phyloP scores from a whole-genome alignment of 257 asterid genomes.

The Solanum chiquidenum region DNA sequence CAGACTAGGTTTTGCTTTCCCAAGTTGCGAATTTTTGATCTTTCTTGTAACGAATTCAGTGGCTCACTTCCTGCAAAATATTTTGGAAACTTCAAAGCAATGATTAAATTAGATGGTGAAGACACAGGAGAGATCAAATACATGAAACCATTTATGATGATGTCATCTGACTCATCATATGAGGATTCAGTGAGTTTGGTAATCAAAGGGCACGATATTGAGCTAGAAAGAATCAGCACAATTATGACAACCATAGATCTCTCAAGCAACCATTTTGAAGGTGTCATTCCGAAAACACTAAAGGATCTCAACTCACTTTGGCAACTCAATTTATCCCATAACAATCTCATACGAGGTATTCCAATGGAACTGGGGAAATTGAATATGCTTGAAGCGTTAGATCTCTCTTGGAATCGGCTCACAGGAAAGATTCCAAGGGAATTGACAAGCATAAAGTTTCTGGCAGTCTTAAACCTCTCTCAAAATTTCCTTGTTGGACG shows the following conservation, averaged over 20 bases:
- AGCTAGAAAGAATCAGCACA: background rate
- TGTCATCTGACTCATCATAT: background rate
- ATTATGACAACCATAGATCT: too few species aligned
- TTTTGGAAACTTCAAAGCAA: background rate
- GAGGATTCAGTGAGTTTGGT: background rate
- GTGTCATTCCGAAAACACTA: background rate
- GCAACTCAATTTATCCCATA: background rate
- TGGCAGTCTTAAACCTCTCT: background rate
- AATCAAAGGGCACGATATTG: background rate
- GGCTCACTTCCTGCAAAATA: background rate
- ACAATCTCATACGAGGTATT: background rate
- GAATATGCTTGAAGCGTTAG: background rate
- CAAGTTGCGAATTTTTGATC: background rate
- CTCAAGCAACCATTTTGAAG: too few species aligned
- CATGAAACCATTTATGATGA: too few species aligned
- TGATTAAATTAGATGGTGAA: background rate
- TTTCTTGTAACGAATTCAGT: background rate
- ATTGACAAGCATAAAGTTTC: background rate
- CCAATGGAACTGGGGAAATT: background rate
- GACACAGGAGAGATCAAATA: too few species aligned
- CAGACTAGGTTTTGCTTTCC: background rate
- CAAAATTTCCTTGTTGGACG: fast-evolving
- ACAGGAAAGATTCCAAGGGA: background rate
- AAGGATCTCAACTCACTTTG: background rate
- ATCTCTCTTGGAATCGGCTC: background rate